These are phyloP conservation scores for Alliaria petiolata DNA, from an alignment of 345 rosid genomes.

Conservation along the genomic window DNA sequence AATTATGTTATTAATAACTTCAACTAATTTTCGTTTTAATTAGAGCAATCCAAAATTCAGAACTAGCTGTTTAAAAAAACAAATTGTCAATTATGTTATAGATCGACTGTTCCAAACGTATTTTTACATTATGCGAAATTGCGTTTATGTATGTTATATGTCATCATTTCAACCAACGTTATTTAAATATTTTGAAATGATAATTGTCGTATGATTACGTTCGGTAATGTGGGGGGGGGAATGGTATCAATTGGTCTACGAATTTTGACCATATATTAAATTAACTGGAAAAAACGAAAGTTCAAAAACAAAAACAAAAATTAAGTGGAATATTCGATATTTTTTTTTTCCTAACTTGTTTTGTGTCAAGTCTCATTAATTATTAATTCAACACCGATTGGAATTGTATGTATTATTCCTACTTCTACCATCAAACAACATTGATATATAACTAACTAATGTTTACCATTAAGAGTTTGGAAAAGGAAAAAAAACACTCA, in stretches of 20 bases:
- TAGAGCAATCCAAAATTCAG: background rate
- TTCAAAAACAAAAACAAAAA: too few species aligned
- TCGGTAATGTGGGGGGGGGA: background rate
- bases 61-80: background rate
- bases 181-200: background rate
- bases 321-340: background rate
- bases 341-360: background rate
- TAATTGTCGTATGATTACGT: slow-evolving; percentile 4
- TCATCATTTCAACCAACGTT: slow-evolving; percentile 2
- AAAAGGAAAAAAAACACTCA: background rate
- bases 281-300: background rate
- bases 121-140: too few species aligned
- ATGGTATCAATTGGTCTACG: slow-evolving; percentile 3
- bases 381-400: background rate
- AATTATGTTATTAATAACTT: background rate
- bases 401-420: background rate
- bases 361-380: background rate
- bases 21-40: background rate
- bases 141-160: background rate
- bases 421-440: slow-evolving; percentile 7
- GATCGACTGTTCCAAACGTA: background rate
- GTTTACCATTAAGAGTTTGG: background rate
- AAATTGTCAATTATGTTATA: background rate
- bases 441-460: slow-evolving; percentile 7
- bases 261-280: background rate